These are phyloP conservation scores for Boechera stricta DNA, from an alignment of 345 rosid genomes.

Conservation along the genomic window DNA sequence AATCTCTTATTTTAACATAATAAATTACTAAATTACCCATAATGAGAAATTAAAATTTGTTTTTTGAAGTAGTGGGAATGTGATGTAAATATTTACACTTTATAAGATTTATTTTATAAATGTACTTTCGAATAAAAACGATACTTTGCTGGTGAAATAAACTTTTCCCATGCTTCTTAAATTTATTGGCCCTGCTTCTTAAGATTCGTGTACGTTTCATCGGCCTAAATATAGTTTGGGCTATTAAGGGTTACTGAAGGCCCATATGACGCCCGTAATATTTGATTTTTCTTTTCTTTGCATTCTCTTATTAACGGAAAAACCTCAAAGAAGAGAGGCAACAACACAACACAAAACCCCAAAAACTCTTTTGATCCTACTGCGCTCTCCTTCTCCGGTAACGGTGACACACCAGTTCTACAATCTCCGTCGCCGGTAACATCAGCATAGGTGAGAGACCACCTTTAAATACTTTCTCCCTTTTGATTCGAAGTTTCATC, in stretches of 20 bases:
- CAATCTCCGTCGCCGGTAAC: constrained; percentile 24
- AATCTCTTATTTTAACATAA: too few species aligned
- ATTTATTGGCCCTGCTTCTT: neutral
- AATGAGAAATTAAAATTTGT: too few species aligned
- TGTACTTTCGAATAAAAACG: too few species aligned
- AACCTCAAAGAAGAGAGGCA: neutral
- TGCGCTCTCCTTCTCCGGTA: constrained; percentile 10
- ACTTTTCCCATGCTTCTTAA: too few species aligned
- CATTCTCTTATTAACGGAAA: neutral
- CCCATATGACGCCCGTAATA: constrained; percentile 22
- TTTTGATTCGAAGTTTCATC: constrained; percentile 19
- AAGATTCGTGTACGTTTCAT: neutral
- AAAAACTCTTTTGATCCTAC: constrained; percentile 25
- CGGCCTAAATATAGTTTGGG: constrained; percentile 8
- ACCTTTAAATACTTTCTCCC: neutral
- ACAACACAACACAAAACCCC: constrained; percentile 30
- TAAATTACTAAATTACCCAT: too few species aligned
- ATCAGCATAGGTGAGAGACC: constrained; percentile 16
- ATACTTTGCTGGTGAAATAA: too few species aligned
- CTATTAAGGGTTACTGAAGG: neutral
- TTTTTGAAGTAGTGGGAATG: too few species aligned
- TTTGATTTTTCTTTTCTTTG: too few species aligned
- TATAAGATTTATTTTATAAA: too few species aligned
- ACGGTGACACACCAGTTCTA: constrained; percentile 14
- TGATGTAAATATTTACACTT: too few species aligned